Evolutionary conservation across 495 filamentous ascomycete genomes (phyloP).

Genomic region (Cryomyces antarcticus): DNA sequence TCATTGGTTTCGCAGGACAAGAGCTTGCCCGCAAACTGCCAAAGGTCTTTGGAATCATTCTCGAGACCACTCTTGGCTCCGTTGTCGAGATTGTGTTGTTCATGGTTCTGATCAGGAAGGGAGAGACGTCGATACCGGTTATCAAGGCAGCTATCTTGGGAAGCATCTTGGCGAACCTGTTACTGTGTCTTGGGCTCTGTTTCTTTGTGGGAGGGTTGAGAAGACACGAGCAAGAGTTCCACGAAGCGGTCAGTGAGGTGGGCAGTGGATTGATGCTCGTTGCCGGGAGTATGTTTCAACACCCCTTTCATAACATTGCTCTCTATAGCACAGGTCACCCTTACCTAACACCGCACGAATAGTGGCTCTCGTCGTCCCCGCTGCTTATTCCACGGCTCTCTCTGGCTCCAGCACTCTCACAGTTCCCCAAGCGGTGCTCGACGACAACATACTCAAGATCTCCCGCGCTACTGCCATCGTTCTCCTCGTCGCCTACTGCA

Average conservation of each 20-base stretch:
- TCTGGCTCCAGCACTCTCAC: too few relatives aligned
- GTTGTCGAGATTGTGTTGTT: constrained; percentile 1
- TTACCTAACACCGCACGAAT: constrained; percentile 1
- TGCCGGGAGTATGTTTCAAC: constrained; percentile 22
- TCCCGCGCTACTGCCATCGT: constrained; percentile 60
- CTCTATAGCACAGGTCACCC: neutral
- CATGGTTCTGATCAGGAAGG: neutral
- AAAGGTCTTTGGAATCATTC: constrained; percentile 54
- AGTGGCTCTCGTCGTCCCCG: constrained; percentile 64
- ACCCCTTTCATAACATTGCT: neutral
- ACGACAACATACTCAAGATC: constrained; percentile 35
- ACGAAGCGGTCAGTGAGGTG: constrained; percentile 8
- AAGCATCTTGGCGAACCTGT: constrained; percentile 58
- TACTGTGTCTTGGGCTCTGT: constrained; percentile 41
- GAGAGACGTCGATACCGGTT: neutral
- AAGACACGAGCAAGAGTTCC: constrained; percentile 10
- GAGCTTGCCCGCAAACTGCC: constrained; percentile 64
- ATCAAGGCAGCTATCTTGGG: constrained; percentile 55
- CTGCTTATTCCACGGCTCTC: constrained; percentile 51
- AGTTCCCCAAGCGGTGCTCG: constrained; percentile 27
- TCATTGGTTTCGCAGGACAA: constrained; percentile 69
- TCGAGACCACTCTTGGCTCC: constrained; percentile 1
- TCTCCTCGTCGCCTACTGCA: constrained; percentile 56
- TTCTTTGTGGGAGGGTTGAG: constrained; percentile 7
- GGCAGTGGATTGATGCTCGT: constrained; percentile 51